These are phyloP conservation scores for Sarcomyxa edulis DNA, from an alignment of 768 basidiomycete species.

Conservation along the genomic window DNA sequence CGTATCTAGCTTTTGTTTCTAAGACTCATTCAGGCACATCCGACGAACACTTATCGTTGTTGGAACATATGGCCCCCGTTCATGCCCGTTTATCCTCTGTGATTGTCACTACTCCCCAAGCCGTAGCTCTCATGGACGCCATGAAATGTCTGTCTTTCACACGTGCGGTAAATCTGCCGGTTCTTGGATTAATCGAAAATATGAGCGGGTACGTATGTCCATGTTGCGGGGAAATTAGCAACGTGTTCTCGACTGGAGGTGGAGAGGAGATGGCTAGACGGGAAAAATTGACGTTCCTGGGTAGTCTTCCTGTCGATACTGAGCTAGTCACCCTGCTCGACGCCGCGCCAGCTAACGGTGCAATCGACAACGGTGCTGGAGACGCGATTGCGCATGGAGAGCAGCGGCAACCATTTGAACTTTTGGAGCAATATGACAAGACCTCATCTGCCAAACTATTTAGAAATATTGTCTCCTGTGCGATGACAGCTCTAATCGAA, in stretches of 20 bases:
- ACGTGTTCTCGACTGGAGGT: conserved; percentile 92
- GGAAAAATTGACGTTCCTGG: conserved; percentile 74
- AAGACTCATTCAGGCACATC: conserved; percentile 71
- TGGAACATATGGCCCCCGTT: conserved; percentile 88
- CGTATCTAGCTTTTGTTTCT: conserved; percentile 5
- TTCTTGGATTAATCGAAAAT: conserved; percentile 93
- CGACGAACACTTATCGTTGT: conserved; percentile 93
- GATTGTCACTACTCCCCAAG: conserved; percentile 96
- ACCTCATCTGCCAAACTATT: conserved; percentile 75
- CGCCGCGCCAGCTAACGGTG: conserved; percentile 36
- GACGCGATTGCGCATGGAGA: conserved; percentile 13
- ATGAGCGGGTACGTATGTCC: conserved; percentile 99
- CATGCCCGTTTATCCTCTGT: conserved; percentile 76
- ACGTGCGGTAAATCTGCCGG: conserved; percentile 76
- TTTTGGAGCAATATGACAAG: conserved; percentile 56
- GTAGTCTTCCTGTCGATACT: conserved; percentile 88
- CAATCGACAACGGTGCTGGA: no score
- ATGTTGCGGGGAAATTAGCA: conserved; percentile 92
- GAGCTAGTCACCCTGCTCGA: conserved; percentile 86
- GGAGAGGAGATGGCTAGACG: conserved; percentile 82
- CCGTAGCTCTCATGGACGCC: conserved; percentile 90
- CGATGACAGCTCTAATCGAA: background rate
- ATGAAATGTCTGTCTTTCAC: conserved; percentile 97
- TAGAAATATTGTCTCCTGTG: conserved; percentile 37
- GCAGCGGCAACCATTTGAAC: conserved; percentile 30